Evolutionary conservation across 306 rosid species (phyloP), one percentile per base, ranked within the genome.

Genomic region (Vigna trinervia): DNA sequence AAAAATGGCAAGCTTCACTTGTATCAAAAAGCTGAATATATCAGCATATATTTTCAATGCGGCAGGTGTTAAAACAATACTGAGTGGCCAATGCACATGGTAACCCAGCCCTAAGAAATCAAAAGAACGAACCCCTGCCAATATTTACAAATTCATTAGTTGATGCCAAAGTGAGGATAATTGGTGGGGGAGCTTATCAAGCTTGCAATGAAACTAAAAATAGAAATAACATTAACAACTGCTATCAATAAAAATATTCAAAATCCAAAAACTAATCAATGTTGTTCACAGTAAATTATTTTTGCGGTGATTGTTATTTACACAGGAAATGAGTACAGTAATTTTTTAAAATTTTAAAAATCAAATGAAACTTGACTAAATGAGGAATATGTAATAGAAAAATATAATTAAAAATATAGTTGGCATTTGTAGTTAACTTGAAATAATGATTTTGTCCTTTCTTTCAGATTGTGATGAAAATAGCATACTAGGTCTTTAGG

Each of bases 31-130:
- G 89, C 90, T 92, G 88, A 95, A 95, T 82, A 95, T 92, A 54
- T 92, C 96, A 56, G 98, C 86, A 82, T 95, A 92, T 80, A 89
- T 84, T 84, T 86, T 87, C 78, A 92, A 77, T 30, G 98, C 92
- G 47, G 73, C 87, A 47, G 97, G 92, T 32, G 97, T 92, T 87
- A 92, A 82, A 82, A 95, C 86, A 78, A 92, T 92, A 78, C 81
- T 89, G 71, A 95, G 83, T 5, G 98, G 98, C 98, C 98, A 92
- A 70, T 92, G 91, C 80, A 92, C 97, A 15, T 80, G 90, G 84
- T 92, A 95, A 78, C 98, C 98, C 82, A 95, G 78, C 83, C 97
- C 97, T 79, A 95, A 78, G 87, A 95, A 95, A 84, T 92, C 94
- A 65, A 95, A 95, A 64, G 98, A 88, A 86, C 80, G 92, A 58